Conservation (phyloP, 164 flowering plant species). For the Aristolochia fimbriata region DNA sequence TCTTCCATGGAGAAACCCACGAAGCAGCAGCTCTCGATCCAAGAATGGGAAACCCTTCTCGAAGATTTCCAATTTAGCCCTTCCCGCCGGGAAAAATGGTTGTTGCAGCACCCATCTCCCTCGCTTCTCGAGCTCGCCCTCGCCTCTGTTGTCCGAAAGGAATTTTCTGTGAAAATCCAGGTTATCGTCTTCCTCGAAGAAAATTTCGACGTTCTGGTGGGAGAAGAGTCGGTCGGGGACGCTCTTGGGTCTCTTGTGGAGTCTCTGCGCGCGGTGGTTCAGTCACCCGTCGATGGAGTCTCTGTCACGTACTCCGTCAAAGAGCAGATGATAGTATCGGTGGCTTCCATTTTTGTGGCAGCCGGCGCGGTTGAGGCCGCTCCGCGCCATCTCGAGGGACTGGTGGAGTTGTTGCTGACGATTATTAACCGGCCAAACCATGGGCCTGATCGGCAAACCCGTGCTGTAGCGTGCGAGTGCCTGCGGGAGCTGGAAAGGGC, state of each 20-base stretch:
- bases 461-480: constrained; percentile 81
- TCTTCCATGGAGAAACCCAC: constrained; percentile 16
- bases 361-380: constrained; percentile 7
- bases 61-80: constrained; percentile 64
- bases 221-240: constrained; percentile 5
- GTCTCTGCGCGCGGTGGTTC: constrained; percentile 40
- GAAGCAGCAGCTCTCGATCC: constrained; percentile 41
- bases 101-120: constrained; percentile 20
- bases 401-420: constrained; percentile 52
- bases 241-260: constrained; percentile 40
- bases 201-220: constrained; percentile 8
- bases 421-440: constrained; percentile 76
- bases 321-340: constrained; percentile 58
- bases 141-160: constrained; percentile 44
- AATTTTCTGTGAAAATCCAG: constrained; percentile 37
- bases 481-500: constrained; percentile 69
- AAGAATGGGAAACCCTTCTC: constrained; percentile 72
- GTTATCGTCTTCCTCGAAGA: constrained; percentile 61
- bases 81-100: constrained; percentile 32
- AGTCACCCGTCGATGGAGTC: constrained; percentile 46
- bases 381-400: constrained; percentile 20
- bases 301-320: constrained; percentile 36
- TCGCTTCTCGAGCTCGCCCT: constrained; percentile 48
- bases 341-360: constrained; percentile 48
- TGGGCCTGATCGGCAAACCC: constrained; percentile 68